Percentiles rank a stretch among this genome's conserved stretches.
These are phyloP conservation scores for Gamarada debralockiae DNA, from an alignment of 495 filamentous ascomycete species.

Conservation along the genomic window DNA sequence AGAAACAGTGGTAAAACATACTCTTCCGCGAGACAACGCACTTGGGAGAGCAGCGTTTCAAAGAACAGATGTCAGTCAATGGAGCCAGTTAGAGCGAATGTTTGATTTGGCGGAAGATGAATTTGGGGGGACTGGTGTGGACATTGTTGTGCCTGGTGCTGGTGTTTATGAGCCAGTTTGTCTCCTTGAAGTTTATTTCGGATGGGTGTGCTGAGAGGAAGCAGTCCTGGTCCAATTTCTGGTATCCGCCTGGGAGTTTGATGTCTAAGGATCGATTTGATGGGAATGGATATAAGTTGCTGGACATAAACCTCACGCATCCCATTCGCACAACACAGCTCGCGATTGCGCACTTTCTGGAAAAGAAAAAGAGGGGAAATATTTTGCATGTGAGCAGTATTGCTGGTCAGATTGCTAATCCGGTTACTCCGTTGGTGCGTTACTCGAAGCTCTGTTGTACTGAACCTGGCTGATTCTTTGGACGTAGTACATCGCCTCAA, in stretches of 20 bases:
- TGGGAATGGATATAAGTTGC: conserved; percentile 45
- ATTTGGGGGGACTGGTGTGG: conserved; percentile 45
- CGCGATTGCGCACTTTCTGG: conserved; percentile 53
- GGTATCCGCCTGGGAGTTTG: conserved; percentile 17
- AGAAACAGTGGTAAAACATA: conserved; percentile 46
- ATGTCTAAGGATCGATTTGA: conserved; percentile 42
- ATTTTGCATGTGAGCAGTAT: conserved; percentile 60
- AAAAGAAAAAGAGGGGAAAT: conserved; percentile 11
- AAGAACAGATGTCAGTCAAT: conserved; percentile 55
- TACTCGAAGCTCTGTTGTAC: too few relatives aligned
- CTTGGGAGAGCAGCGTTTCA: conserved; percentile 50
- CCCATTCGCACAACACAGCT: conserved; percentile 65
- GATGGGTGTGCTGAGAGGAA: too few relatives aligned
- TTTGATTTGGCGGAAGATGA: conserved; percentile 50
- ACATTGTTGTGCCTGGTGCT: conserved; percentile 65
- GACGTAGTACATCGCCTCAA: conserved; percentile 61
- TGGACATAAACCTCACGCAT: conserved; percentile 70
- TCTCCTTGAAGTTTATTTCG: too few relatives aligned
- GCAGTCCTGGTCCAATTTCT: conserved; percentile 25
- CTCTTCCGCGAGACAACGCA: conserved; percentile 23
- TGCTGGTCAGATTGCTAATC: conserved; percentile 51
- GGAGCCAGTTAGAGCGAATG: conserved; percentile 53
- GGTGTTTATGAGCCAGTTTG: conserved; percentile 54
- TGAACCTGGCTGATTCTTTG: too few relatives aligned
- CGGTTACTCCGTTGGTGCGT: conserved; percentile 49